These are phyloP conservation scores for Colletotrichum coccodes DNA, from an alignment of 2,329 filamentous ascomycete species.

Conservation along the genomic window DNA sequence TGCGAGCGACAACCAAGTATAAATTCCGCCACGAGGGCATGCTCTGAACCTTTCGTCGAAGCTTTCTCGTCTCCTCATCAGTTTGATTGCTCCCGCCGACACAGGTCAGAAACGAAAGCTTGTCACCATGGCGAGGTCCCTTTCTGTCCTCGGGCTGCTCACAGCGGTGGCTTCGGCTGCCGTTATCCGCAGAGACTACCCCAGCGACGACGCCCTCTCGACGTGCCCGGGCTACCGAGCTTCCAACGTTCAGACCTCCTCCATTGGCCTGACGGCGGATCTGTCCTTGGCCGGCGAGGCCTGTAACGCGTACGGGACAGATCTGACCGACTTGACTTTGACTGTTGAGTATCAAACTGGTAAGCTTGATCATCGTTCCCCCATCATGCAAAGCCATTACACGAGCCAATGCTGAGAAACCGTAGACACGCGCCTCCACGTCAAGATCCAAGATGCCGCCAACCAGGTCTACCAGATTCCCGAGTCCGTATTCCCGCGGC, in stretches of 20 bases:
- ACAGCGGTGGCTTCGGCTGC: slow-evolving; percentile 18
- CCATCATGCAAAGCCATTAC: background rate
- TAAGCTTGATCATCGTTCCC: slow-evolving; percentile 6
- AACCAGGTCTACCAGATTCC: slow-evolving; percentile 81
- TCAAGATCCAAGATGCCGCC: slow-evolving; percentile 78
- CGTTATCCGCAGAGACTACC: slow-evolving; percentile 27
- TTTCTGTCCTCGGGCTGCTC: slow-evolving; percentile 22
- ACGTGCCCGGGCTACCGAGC: slow-evolving; percentile 57
- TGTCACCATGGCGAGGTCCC: slow-evolving; percentile 19
- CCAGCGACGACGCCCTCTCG: slow-evolving; percentile 23
- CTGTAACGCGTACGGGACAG: slow-evolving; percentile 38
- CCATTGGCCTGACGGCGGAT: slow-evolving; percentile 63
- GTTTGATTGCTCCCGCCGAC: background rate
- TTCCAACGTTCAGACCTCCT: slow-evolving; percentile 64
- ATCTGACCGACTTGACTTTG: slow-evolving; percentile 40
- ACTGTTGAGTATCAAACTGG: slow-evolving; percentile 45
- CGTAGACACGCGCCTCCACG: slow-evolving; percentile 74
- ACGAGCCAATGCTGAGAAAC: background rate
- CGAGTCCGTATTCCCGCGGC: slow-evolving; percentile 73
- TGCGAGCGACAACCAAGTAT: slow-evolving; percentile 5
- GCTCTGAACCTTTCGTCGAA: background rate
- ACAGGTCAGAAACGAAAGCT: background rate
- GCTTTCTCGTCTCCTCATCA: background rate
- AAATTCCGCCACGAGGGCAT: slow-evolving; percentile 3
- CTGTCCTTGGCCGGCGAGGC: slow-evolving; percentile 37